phyloP scores from a whole-genome alignment of 495 filamentous ascomycete genomes.

The Aspergillus affinis region DNA sequence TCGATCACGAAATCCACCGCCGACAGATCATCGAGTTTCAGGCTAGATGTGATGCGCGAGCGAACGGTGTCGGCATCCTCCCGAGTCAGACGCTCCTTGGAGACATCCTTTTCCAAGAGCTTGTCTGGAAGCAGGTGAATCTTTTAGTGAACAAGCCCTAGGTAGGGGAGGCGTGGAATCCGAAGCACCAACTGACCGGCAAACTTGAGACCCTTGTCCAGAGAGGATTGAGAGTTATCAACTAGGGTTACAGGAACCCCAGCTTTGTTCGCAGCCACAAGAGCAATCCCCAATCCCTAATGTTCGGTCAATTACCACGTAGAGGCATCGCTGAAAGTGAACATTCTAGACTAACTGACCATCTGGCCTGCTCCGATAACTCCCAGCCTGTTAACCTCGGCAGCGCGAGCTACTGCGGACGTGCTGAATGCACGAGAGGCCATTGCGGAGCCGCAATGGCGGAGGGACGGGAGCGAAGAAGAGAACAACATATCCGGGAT shows the following conservation, averaged over 20 bases:
- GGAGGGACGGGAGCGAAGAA: constrained; percentile 32
- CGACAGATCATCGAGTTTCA: constrained; percentile 75
- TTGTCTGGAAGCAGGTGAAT: constrained; percentile 60
- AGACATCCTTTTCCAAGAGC: constrained; percentile 86
- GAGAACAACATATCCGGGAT: constrained; percentile 31
- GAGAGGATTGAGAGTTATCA: constrained; percentile 79
- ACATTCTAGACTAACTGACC: constrained; percentile 46
- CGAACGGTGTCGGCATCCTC: constrained; percentile 71
- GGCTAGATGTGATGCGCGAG: constrained; percentile 64
- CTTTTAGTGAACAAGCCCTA: not conserved
- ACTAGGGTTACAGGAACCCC: constrained; percentile 82
- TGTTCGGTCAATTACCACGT: constrained; percentile 12
- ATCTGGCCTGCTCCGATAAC: constrained; percentile 97
- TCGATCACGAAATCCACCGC: constrained; percentile 96
- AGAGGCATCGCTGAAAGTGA: not conserved
- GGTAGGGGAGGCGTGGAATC: constrained; percentile 5
- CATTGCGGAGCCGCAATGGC: constrained; percentile 31
- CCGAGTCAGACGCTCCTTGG: constrained; percentile 77
- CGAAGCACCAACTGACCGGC: constrained; percentile 60
- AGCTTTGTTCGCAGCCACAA: constrained; percentile 88
- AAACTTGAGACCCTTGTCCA: constrained; percentile 90
- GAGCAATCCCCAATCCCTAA: constrained; percentile 92
- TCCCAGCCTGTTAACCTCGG: constrained; percentile 83
- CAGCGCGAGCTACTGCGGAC: constrained; percentile 48
- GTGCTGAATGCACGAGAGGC: constrained; percentile 45